A percentile compares a stretch with the other conserved stretches of the same genome.
These are phyloP conservation scores for Flaveria bidentis DNA, from an alignment of 129 eudicot species.

Conservation along the genomic window DNA sequence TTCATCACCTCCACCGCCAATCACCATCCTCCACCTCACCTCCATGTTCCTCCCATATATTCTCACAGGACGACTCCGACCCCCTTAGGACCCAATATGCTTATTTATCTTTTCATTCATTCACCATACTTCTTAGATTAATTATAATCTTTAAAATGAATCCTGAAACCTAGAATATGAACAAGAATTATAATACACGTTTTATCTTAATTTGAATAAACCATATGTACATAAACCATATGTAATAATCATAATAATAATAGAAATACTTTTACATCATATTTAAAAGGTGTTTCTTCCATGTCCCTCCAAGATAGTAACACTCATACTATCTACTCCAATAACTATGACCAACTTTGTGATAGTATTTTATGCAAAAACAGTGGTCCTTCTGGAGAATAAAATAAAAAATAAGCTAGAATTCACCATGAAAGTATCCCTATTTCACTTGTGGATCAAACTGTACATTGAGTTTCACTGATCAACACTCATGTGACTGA, in stretches of 20 bases:
- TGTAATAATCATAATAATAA: too few relatives aligned
- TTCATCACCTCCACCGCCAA: too few relatives aligned
- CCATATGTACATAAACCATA: too few relatives aligned
- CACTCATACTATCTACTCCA: neutral
- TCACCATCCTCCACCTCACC: too few relatives aligned
- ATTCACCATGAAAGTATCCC: conserved; percentile 8
- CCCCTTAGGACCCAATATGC: too few relatives aligned
- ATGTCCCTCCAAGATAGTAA: too few relatives aligned
- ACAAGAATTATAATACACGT: neutral
- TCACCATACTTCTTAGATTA: neutral
- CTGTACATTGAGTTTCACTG: conserved; percentile 22
- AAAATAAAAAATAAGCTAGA: conserved; percentile 5
- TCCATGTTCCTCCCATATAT: too few relatives aligned
- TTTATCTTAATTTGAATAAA: too few relatives aligned
- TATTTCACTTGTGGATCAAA: conserved; percentile 8
- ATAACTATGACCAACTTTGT: neutral
- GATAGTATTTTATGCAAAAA: conserved; percentile 4
- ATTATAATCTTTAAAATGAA: neutral
- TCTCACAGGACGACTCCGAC: neutral
- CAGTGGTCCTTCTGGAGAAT: conserved; percentile 3
- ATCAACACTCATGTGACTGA: conserved; percentile 32
- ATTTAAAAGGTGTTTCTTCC: too few relatives aligned
- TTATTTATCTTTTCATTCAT: neutral
- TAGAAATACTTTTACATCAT: too few relatives aligned
- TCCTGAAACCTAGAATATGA: neutral